Evolutionary conservation across 306 rosid genomes (phyloP).

Genomic region (Castanopsis chinensis): DNA sequence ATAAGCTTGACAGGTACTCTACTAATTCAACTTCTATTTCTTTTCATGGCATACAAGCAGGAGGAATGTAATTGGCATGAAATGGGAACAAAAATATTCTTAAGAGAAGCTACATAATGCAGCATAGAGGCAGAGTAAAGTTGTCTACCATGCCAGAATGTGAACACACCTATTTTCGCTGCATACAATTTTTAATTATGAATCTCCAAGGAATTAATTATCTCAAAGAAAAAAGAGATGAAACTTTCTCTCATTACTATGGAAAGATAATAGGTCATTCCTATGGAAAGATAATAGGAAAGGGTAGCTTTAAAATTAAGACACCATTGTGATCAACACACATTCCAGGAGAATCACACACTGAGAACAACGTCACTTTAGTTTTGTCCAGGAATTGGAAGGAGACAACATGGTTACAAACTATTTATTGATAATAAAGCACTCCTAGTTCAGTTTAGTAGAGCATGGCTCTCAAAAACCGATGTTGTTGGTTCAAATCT

Average conservation of each 20-base stretch:
- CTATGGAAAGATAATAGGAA: not conserved
- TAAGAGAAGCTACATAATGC: not conserved
- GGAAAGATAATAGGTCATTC: not conserved
- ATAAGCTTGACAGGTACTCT: not conserved
- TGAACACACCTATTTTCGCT: not conserved
- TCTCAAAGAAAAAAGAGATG: not conserved
- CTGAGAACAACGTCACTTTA: not conserved
- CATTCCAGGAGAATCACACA: not conserved
- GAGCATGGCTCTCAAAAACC: not conserved
- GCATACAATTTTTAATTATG: not conserved
- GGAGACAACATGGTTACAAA: not conserved
- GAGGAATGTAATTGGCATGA: not conserved
- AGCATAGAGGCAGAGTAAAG: not conserved
- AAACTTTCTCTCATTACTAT: not conserved
- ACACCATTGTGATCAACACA: not conserved
- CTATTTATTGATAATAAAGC: too few species aligned
- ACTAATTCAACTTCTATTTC: not conserved
- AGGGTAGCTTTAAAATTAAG: not conserved
- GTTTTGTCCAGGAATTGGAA: not conserved
- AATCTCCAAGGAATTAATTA: not conserved
- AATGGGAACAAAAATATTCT: not conserved
- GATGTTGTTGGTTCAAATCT: not conserved
- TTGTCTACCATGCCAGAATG: not conserved
- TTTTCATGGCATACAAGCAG: not conserved
- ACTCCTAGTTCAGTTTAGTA: too few species aligned